Evolutionary conservation across 108 stramenopile genomes (phyloP).

Genomic region (Nitzschia inconspicua): DNA sequence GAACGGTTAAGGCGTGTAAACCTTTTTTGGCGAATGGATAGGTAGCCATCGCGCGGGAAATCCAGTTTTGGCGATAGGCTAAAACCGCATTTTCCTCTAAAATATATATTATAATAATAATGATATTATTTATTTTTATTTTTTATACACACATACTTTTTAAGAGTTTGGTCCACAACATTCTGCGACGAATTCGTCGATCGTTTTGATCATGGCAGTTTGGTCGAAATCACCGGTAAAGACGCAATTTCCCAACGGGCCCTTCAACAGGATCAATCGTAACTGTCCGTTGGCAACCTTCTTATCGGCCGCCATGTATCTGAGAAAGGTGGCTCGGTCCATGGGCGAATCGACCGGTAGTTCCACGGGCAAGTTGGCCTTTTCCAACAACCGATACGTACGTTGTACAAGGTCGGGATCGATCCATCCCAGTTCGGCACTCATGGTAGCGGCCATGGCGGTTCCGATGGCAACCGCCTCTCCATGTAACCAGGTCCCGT

Average conservation of each 20-base stretch:
- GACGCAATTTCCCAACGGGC: slow-evolving; percentile 64
- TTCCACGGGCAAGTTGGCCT: slow-evolving; percentile 66
- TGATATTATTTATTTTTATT: too few species aligned
- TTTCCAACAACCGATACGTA: slow-evolving; percentile 58
- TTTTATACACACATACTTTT: too few species aligned
- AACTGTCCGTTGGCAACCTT: slow-evolving; percentile 90
- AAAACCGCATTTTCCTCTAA: too few species aligned
- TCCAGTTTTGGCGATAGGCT: too few species aligned
- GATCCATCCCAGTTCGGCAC: slow-evolving; percentile 87
- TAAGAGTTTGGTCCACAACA: slow-evolving; percentile 38
- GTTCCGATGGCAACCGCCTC: slow-evolving; percentile 97
- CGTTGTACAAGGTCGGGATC: slow-evolving; percentile 55
- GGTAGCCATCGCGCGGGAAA: too few species aligned
- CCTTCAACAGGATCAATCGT: slow-evolving; percentile 72
- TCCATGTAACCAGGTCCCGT: slow-evolving; percentile 94
- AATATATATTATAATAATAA: too few species aligned
- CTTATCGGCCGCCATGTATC: slow-evolving; percentile 89
- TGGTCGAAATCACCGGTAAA: slow-evolving; percentile 90
- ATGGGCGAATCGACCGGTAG: slow-evolving; percentile 81
- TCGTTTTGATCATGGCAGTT: slow-evolving; percentile 73
- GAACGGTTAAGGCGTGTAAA: too few species aligned
- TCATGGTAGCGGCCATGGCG: slow-evolving; percentile 94
- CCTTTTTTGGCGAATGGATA: too few species aligned
- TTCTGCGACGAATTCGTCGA: slow-evolving; percentile 85
- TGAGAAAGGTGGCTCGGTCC: slow-evolving; percentile 65